Conservation (phyloP, 83 land plant genomes). For the Diphasiastrum complanatum region DNA sequence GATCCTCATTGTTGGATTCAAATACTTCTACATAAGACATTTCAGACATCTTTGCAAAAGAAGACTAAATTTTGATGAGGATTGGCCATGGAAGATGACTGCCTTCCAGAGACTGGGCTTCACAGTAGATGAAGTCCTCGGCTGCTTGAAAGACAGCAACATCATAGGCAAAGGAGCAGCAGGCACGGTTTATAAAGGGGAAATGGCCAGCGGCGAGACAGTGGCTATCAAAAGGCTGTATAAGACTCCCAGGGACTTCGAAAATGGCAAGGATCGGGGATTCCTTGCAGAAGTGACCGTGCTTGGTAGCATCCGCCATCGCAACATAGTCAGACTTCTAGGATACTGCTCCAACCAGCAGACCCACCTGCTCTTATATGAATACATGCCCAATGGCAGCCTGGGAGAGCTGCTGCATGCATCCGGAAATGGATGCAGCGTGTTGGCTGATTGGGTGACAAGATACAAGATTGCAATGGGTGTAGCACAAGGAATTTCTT, state of each 20-base stretch:
- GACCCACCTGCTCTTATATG: not conserved
- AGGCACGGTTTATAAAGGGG: slow-evolving; percentile 6
- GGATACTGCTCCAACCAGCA: slow-evolving; percentile 13
- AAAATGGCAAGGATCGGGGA: not conserved
- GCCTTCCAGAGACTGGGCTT: too few relatives aligned
- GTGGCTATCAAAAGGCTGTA: slow-evolving; percentile 11
- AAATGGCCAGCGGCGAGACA: slow-evolving; percentile 8
- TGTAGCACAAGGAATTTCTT: not conserved
- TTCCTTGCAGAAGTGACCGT: slow-evolving; percentile 9
- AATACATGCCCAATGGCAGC: too few relatives aligned
- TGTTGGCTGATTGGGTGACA: not conserved
- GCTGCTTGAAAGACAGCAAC: slow-evolving; percentile 8
- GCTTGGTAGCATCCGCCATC: slow-evolving; percentile 3
- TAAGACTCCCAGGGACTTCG: not conserved
- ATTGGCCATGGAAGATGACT: slow-evolving; percentile 4
- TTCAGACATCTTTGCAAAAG: not conserved
- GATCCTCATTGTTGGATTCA: not conserved
- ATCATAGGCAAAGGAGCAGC: slow-evolving; percentile 7
- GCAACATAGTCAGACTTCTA: too few relatives aligned
- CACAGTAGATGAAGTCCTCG: slow-evolving; percentile 3
- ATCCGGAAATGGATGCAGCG: too few relatives aligned
- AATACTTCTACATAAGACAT: not conserved
- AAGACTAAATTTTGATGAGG: not conserved
- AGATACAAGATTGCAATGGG: slow-evolving; percentile 2
- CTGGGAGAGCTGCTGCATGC: too few relatives aligned